phyloP scores from a whole-genome alignment of 2,329 filamentous ascomycete species.

The Chaetomiaceae sp. region DNA sequence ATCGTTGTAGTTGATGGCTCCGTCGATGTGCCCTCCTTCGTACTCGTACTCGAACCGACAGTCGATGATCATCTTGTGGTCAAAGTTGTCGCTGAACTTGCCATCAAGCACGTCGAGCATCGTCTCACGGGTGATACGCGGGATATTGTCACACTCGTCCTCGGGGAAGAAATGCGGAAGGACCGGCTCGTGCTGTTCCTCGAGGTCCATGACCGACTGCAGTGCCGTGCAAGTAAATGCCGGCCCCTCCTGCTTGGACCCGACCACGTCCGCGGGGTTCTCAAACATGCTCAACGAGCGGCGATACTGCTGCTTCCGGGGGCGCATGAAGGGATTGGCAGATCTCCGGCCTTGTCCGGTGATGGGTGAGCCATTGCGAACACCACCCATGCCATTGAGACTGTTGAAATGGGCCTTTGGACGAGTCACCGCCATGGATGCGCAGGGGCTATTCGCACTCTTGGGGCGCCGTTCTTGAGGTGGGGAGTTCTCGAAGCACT shows the following conservation, averaged over 20 bases:
- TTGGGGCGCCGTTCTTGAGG: slow-evolving; percentile 62
- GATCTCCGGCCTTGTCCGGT: slow-evolving; percentile 65
- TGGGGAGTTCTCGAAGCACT: slow-evolving; percentile 78
- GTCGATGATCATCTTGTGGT: slow-evolving; percentile 83
- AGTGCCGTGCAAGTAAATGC: slow-evolving; percentile 45
- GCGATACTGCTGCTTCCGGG: slow-evolving; percentile 84
- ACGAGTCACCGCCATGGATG: slow-evolving; percentile 46
- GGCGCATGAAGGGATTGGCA: slow-evolving; percentile 67
- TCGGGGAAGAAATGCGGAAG: slow-evolving; percentile 82
- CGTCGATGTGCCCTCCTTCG: slow-evolving; percentile 89
- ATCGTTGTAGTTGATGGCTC: slow-evolving; percentile 94
- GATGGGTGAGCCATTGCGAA: slow-evolving; percentile 71
- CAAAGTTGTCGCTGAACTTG: slow-evolving; percentile 69
- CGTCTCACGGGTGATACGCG: slow-evolving; percentile 76
- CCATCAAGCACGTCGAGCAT: slow-evolving; percentile 85
- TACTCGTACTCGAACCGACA: slow-evolving; percentile 99
- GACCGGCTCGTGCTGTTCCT: slow-evolving; percentile 66
- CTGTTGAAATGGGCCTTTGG: slow-evolving; percentile 61
- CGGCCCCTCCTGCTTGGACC: slow-evolving; percentile 62
- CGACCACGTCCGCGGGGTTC: slow-evolving; percentile 80
- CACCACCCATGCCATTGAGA: slow-evolving; percentile 44
- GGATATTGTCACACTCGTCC: slow-evolving; percentile 78
- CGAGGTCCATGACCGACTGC: slow-evolving; percentile 77
- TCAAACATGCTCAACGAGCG: slow-evolving; percentile 98
- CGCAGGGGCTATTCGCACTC: slow-evolving; percentile 55